phyloP scores from a whole-genome alignment of 306 rosid genomes.

The Casuarina cunninghamiana region DNA sequence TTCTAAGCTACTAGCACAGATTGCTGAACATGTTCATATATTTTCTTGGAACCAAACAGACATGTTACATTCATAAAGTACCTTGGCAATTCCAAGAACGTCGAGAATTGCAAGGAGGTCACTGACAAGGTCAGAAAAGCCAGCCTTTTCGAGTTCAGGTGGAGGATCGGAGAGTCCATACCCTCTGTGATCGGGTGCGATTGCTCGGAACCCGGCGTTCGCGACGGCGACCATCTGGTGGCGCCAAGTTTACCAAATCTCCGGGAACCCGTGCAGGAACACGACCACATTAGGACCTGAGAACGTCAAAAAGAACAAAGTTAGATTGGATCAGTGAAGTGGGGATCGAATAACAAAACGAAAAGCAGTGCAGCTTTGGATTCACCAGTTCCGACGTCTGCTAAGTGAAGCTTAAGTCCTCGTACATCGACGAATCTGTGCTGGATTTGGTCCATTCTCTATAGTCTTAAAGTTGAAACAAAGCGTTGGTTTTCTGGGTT shows the following conservation, averaged over 20 bases:
- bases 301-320: background rate
- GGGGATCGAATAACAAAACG: background rate
- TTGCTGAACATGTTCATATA: background rate
- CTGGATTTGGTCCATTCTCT: slow-evolving; percentile 49
- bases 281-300: slow-evolving; percentile 64
- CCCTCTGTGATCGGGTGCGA: slow-evolving; percentile 69
- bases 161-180: slow-evolving; percentile 76
- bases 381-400: slow-evolving; percentile 67
- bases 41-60: background rate
- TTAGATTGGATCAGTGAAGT: background rate
- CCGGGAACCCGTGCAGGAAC: slow-evolving; percentile 79
- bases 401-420: slow-evolving; percentile 60
- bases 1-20: too few relatives aligned
- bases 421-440: slow-evolving; percentile 55
- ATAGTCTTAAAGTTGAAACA: background rate
- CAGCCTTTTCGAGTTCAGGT: slow-evolving; percentile 39
- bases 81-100: slow-evolving; percentile 53
- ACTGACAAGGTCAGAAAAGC: slow-evolving; percentile 28
- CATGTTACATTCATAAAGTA: background rate
- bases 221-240: slow-evolving; percentile 79
- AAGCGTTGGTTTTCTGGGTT: background rate
- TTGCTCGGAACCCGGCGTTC: slow-evolving; percentile 63
- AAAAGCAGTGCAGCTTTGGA: background rate
- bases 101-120: slow-evolving; percentile 65
- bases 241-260: slow-evolving; percentile 96